Evolutionary conservation across 257 asterid species (phyloP), one percentile per base, ranked within the genome.

Genomic region (Solanum rostratum): DNA sequence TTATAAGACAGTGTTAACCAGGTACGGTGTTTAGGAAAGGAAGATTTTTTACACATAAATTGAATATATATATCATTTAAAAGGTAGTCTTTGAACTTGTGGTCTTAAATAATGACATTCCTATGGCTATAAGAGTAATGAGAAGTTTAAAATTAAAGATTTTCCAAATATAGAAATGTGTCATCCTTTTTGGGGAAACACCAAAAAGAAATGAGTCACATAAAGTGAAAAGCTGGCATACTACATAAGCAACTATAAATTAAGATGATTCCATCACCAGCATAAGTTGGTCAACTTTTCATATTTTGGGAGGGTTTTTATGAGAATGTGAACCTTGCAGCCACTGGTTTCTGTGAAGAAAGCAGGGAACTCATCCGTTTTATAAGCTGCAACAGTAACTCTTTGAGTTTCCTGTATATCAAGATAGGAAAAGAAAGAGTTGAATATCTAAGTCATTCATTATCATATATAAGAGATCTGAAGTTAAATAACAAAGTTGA

Each of bases 311-410:
- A 74, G 81, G 22, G 81, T 73, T 73, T 45, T 39, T 27, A 14
- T 12, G 81, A 45, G 80, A 19, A 83, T 70, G n/a, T 81, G 62
- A 59, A 96, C 99, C 98, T 92, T 90, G 91, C 81, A 88, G 88
- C 99, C 99, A 89, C 98, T 95, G 83, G 89, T 88, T 89, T 90
- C 94, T 12, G 97, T 93, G 94, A 96, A 96, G 86, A 95, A 97
- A 69, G 99, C 96, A 81, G 99, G 99, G 87, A 97, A 93, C 85
- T 95, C 98, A 22, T 89, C 84, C 14, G 99, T 92, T 89, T 88
- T 90, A 86, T 97, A 97, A 57, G 97, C 97, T 52, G 95, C 95
- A 86, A 92, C 97, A 90, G 98, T 93, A 83, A 95, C 98, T 88
- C 98, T 98, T 84, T 95, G 97, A 70, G 99, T 97, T 92, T 97